A percentile compares a stretch with the other conserved stretches of the same genome.
Conservation (phyloP, 257 asterid species). For the Fraxinus pennsylvanica region DNA sequence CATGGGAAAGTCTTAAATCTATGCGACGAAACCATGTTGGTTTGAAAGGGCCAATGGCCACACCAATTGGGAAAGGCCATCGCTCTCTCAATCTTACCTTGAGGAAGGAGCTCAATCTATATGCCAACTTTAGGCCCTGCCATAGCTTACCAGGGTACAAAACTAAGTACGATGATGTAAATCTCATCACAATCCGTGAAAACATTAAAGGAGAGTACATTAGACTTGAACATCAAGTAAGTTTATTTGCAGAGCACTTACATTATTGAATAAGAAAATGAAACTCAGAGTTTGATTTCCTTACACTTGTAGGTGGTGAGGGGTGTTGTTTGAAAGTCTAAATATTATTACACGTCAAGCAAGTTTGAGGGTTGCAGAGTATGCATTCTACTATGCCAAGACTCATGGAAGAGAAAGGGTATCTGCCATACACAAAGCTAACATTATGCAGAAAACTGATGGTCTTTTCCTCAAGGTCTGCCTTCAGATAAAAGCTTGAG, state of each 20-base stretch:
- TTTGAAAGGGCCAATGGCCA: slow-evolving; percentile 96
- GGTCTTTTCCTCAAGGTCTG: slow-evolving; percentile 93
- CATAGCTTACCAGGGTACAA: slow-evolving; percentile 93
- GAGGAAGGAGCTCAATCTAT: slow-evolving; percentile 89
- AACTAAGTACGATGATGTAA: slow-evolving; percentile 85
- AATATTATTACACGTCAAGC: slow-evolving; percentile 94
- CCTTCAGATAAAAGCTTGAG: slow-evolving; percentile 16
- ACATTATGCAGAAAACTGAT: slow-evolving; percentile 97
- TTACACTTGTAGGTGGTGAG: slow-evolving; percentile 69
- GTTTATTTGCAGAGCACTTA: not conserved
- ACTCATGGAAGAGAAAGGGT: slow-evolving; percentile 84
- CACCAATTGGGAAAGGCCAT: slow-evolving; percentile 96
- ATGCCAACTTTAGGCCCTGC: slow-evolving; percentile 96
- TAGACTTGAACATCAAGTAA: slow-evolving; percentile 68
- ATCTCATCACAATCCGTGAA: slow-evolving; percentile 73
- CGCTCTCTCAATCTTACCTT: slow-evolving; percentile 92
- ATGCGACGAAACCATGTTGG: slow-evolving; percentile 82
- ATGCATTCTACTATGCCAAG: slow-evolving; percentile 91
- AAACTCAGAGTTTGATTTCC: slow-evolving; percentile 14
- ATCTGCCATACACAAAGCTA: slow-evolving; percentile 89
- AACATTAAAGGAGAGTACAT: slow-evolving; percentile 64
- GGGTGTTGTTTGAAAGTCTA: slow-evolving; percentile 95
- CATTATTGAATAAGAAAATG: not conserved
- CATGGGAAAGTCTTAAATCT: slow-evolving; percentile 97
- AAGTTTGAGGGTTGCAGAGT: slow-evolving; percentile 93